Base-by-base conservation (phyloP, 106 monocot genomes). In the Agapanthus africanus region DNA sequence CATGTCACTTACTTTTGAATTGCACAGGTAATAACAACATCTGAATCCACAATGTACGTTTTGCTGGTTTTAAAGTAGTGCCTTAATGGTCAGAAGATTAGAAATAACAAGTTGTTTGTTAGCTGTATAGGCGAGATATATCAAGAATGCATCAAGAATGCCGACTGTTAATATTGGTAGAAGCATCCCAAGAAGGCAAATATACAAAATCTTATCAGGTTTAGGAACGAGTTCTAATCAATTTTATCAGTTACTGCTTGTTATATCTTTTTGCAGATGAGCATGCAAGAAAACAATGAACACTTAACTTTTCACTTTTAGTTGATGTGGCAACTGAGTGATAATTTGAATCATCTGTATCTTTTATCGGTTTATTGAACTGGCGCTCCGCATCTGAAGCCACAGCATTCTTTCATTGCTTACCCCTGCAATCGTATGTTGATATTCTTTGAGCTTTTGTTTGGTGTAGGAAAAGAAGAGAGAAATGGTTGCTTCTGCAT, bases 391-490 rank as follows among this genome's bases (percentile, higher is more conserved):
- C n/a, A n/a, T n/a, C n/a, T n/a, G n/a, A n/a, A n/a, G n/a, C n/a
- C n/a, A n/a, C n/a, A n/a, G n/a, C n/a, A n/a, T n/a, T n/a, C n/a
- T n/a, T n/a, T n/a, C n/a, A n/a, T n/a, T n/a, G n/a, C n/a, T n/a
- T n/a, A n/a, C n/a, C n/a, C n/a, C n/a, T n/a, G n/a, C n/a, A n/a
- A n/a, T n/a, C n/a, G n/a, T n/a, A n/a, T n/a, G n/a, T n/a, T n/a
- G n/a, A n/a, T n/a, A n/a, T n/a, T n/a, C n/a, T n/a, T n/a, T n/a
- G n/a, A n/a, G n/a, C n/a, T n/a, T n/a, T n/a, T n/a, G n/a, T n/a
- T n/a, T n/a, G n/a, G n/a, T n/a, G n/a, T n/a, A 94, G 94, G 81
- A 88, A 61, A 94, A 85, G 68, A 94, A 94, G 70, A 76, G 94
- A 41, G 82, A 85, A 60, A 87, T 94, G 90, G 94, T 94, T 70